Base-by-base conservation (phyloP, 768 basidiomycete genomes). In the Mycena rosella region DNA sequence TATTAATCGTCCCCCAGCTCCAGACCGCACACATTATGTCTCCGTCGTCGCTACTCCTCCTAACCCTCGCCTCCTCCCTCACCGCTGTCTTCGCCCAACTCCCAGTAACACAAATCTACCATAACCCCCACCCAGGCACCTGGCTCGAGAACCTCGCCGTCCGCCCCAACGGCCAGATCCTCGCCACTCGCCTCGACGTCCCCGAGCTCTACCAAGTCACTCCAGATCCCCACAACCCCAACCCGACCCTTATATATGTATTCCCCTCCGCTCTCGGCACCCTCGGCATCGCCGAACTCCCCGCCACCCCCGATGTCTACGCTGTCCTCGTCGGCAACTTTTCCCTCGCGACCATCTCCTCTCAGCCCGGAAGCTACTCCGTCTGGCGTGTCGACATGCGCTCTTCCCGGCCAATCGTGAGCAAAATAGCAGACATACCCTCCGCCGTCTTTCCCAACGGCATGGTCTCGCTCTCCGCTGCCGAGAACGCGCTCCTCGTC, bases 131-230 rank as follows among this genome's bases (percentile, higher is more conserved):
- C 59, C 59, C 59, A 60, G 59, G 59, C 59, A 60, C 59, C 32
- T 60, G 59, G 59, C 59, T 60, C 59, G 59, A 60, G 59, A 60
- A 60, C 48, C 59, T 60, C 47, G 59, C 59, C 34, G 59, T 60
- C 59, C 59, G 59, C 59, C 59, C 59, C 32, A 60, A 60, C 47
- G 59, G 59, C 59, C 59, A 60, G 59, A 60, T 60, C 59, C 59
- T 60, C 59, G 18, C 59, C 59, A 60, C 59, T 60, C 59, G 59
- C 59, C 59, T 60, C 59, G 59, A 60, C 59, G 26, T 60, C 59
- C 47, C 59, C 34, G 59, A 60, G 38, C 59, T 60, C 48, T 60
- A 60, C 59, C 59, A 60, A 49, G 36, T 60, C 59, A 60, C 59
- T 60, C 59, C 59, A 60, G 59, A 60, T 49, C 59, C 59, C 34